Evolutionary conservation across 2,329 filamentous ascomycete genomes (phyloP).

Genomic region (Dactylellina parvicollis): DNA sequence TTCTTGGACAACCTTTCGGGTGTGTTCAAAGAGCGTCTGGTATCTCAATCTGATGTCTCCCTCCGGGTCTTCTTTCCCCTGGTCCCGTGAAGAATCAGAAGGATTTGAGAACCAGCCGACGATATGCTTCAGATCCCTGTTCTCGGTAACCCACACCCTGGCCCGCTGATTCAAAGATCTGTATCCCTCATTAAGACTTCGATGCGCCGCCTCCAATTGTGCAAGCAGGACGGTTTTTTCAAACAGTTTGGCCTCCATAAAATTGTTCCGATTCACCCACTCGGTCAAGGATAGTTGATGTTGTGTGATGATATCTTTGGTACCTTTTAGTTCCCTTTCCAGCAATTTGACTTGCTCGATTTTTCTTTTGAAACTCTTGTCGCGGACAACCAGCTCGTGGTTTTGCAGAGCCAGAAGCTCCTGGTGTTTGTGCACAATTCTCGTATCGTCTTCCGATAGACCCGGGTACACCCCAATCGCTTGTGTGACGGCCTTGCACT

Average conservation of each 20-base stretch:
- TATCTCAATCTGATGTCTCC: not conserved
- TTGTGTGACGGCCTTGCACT: not conserved
- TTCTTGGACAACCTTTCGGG: not conserved
- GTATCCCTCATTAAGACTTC: not conserved
- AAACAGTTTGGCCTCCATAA: not conserved
- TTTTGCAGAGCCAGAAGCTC: not conserved
- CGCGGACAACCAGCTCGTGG: not conserved
- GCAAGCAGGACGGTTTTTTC: not conserved
- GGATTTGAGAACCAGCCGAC: constrained; percentile 2
- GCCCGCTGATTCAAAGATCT: not conserved
- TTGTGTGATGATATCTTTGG: constrained; percentile 4
- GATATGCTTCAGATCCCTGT: not conserved
- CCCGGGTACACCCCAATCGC: not conserved
- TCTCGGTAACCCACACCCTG: not conserved
- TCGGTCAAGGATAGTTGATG: constrained; percentile 25
- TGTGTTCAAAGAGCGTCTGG: not conserved
- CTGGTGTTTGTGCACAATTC: not conserved
- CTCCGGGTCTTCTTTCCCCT: not conserved
- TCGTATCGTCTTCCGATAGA: not conserved
- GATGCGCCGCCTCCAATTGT: not conserved
- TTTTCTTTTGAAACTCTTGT: not conserved
- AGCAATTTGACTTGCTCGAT: not conserved
- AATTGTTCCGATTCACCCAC: constrained; percentile 11
- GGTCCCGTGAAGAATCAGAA: not conserved
- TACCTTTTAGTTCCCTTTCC: not conserved